These are phyloP conservation scores for Avena eriantha DNA, from an alignment of 176 grass and related monocot species.

Conservation along the genomic window DNA sequence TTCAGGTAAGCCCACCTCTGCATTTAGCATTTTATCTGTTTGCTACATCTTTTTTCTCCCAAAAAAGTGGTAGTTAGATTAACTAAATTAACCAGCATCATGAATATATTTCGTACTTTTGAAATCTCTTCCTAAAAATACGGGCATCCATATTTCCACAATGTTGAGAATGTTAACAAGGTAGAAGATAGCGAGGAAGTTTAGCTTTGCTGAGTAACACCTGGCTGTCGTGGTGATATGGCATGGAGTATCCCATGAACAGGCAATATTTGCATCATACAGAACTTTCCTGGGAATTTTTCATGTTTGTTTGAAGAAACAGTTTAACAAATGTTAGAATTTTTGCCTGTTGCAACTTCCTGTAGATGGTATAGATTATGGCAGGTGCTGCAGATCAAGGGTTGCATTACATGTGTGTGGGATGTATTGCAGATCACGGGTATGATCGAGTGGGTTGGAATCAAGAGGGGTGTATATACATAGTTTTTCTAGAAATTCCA, in stretches of 20 bases:
- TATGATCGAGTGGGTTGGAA: background rate
- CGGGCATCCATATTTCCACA: no score
- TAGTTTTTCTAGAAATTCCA: background rate
- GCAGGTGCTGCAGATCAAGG: background rate
- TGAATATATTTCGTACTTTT: background rate
- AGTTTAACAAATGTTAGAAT: background rate
- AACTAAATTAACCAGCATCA: constrained; percentile 26
- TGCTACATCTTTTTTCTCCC: constrained; percentile 24
- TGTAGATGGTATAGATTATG: background rate
- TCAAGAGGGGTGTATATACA: background rate
- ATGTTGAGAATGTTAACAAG: background rate
- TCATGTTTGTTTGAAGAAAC: background rate
- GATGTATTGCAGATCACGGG: background rate
- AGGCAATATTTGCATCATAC: background rate
- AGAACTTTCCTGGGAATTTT: background rate
- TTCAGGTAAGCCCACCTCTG: constrained; percentile 42
- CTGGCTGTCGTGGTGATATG: background rate
- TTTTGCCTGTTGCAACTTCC: background rate
- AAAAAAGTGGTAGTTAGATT: background rate
- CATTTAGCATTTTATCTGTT: constrained; percentile 21
- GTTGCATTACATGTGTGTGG: background rate
- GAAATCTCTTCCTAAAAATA: background rate
- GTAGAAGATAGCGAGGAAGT: background rate
- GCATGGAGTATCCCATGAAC: background rate
- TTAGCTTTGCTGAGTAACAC: background rate